Base-by-base conservation (phyloP, 2,329 filamentous ascomycete species). In the Didymella pomorum region DNA sequence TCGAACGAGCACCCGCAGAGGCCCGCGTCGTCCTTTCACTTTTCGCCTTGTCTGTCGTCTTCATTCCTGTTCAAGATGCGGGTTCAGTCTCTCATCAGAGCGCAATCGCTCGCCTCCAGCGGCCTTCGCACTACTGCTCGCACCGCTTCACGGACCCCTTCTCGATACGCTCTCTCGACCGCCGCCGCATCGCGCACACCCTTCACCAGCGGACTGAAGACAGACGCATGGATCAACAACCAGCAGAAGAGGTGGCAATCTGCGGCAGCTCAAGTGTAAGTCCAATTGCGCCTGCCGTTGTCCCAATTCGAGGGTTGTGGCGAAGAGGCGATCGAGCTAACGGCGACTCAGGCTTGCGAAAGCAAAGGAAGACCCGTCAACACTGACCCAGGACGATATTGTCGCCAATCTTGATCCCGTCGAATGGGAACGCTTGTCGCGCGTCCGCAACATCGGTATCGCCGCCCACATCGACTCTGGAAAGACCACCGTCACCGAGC, bases 401-500 rank as follows among this genome's bases (percentile, higher is more conserved):
- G 89, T 93, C 52, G 87, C 90, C 67, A 93, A 93, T 74, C 89
- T 97, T 78, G 87, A 88, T 68, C 87, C 91, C 29, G 86, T 88
- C 60, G 95, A 99, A 80, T 88, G 87, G 57, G 84, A 87, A 62
- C 87, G 94, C 62, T 79, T 99, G 64, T 87, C 89, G 51, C 87
- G 86, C 80, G 91, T 98, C 58, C 88, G 95, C 65, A 99, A 99
- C 78, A 99, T 99, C 78, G 95, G 95, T 80, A 99, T 99, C 82
- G 95, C 95, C 72, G 95, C 95, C 66, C 95, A 99, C 77, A 99
- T 99, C 76, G 95, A 99, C 82, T 97, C 92, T 74, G 95, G 95
- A 71, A 99, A 99, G 82, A 99, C 95, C 33, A 99, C 95, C 35
- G 91, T 88, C 62, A 98, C 93, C 56, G 95, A 99, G 81, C 91